These are phyloP conservation scores for Linnemannia schmuckeri DNA, from an alignment of 192 early-diverging fungal species.

Conservation along the genomic window DNA sequence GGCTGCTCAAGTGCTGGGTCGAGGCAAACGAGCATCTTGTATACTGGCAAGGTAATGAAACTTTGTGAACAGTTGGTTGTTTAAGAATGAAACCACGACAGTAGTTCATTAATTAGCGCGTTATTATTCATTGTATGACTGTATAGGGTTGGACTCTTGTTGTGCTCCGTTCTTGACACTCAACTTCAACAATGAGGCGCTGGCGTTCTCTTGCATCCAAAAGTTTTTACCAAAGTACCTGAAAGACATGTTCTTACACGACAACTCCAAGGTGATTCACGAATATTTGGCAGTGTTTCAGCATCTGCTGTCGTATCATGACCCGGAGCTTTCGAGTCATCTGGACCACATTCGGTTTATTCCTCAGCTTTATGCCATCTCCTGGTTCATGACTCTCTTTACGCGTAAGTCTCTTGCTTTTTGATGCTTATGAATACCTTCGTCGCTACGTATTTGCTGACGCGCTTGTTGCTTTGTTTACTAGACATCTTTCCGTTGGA, in stretches of 20 bases:
- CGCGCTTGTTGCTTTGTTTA: not conserved
- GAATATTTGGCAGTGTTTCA: constrained; percentile 77
- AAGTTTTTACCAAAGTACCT: constrained; percentile 75
- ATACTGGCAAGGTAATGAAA: constrained; percentile 84
- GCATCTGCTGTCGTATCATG: constrained; percentile 77
- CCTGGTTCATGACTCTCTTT: constrained; percentile 88
- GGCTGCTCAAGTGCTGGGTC: constrained; percentile 73
- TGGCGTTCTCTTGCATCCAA: constrained; percentile 77
- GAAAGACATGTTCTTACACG: constrained; percentile 78
- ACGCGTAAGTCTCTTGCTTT: constrained; percentile 68
- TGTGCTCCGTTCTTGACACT: constrained; percentile 82
- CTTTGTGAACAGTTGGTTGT: not conserved
- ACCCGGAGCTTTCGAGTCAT: constrained; percentile 79
- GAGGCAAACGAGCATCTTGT: constrained; percentile 71
- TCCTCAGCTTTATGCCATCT: constrained; percentile 83
- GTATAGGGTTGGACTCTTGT: constrained; percentile 76
- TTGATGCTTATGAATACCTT: not conserved
- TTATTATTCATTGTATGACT: not conserved
- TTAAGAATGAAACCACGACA: not conserved
- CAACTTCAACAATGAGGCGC: constrained; percentile 81
- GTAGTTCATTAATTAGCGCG: not conserved
- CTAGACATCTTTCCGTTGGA: constrained; percentile 86
- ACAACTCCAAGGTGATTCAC: constrained; percentile 78
- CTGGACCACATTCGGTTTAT: constrained; percentile 70
- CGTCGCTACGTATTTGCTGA: not conserved